phyloP scores from a whole-genome alignment of 139 green algal genomes.

The Limnomonas spitsbergensis region DNA sequence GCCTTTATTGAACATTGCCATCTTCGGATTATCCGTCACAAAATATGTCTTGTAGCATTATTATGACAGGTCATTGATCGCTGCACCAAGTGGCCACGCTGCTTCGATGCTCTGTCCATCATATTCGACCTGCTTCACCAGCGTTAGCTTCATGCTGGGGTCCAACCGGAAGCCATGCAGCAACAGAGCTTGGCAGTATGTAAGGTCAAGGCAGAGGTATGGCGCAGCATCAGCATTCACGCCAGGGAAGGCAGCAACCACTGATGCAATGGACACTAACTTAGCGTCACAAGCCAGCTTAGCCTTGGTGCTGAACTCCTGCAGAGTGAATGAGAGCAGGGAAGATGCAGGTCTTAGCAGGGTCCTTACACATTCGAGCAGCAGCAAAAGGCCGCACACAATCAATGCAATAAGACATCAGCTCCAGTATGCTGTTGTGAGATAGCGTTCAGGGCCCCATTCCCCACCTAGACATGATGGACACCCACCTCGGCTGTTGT shows the following conservation, averaged over 20 bases:
- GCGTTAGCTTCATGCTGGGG: constrained; percentile 22
- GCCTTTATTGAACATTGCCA: too few relatives aligned
- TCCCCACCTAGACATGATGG: neutral
- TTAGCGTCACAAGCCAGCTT: constrained; percentile 31
- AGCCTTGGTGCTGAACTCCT: constrained; percentile 46
- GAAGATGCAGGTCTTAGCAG: too few relatives aligned
- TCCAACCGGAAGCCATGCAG: constrained; percentile 78
- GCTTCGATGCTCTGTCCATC: constrained; percentile 83
- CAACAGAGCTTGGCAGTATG: constrained; percentile 82
- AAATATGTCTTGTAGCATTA: too few relatives aligned
- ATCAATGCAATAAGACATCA: too few relatives aligned
- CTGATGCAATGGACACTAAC: constrained; percentile 10
- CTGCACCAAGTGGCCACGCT: constrained; percentile 87
- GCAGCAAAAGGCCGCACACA: too few relatives aligned
- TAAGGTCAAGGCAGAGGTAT: constrained; percentile 69
- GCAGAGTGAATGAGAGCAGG: too few relatives aligned
- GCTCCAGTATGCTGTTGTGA: too few relatives aligned
- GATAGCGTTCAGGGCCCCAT: too few relatives aligned
- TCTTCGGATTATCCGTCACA: too few relatives aligned
- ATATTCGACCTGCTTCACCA: constrained; percentile 72
- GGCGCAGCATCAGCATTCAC: constrained; percentile 19
- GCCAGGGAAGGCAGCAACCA: constrained; percentile 16
- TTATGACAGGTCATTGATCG: constrained; percentile 58
- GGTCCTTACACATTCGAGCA: too few relatives aligned
- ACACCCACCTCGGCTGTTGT: constrained; percentile 38